Conservation (phyloP, 2,329 filamentous ascomycete species). For the Biscogniauxia sp. region DNA sequence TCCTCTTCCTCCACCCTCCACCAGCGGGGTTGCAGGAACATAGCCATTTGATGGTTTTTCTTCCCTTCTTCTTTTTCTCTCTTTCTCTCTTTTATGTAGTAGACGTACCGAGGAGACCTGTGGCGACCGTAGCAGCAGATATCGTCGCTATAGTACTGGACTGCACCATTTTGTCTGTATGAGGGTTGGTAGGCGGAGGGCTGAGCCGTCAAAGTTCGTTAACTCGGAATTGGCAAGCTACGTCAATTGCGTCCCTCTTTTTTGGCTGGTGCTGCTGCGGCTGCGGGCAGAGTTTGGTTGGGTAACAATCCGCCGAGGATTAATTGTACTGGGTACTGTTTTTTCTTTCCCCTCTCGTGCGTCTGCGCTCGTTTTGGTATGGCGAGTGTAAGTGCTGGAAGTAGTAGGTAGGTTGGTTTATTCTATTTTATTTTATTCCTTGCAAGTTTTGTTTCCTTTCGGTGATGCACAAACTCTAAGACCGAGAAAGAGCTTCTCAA, state of each 20-base stretch:
- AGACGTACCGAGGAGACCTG: slow-evolving; percentile 57
- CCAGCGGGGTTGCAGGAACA: too few relatives aligned
- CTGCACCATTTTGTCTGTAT: slow-evolving; percentile 39
- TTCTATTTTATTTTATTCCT: neutral
- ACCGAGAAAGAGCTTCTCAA: neutral
- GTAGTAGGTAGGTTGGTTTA: neutral
- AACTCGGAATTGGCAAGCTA: neutral
- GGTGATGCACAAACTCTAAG: neutral
- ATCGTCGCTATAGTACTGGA: slow-evolving; percentile 57
- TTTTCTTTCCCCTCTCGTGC: neutral
- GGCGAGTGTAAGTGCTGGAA: neutral
- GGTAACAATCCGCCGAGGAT: neutral
- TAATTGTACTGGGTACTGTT: neutral
- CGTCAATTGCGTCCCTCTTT: neutral
- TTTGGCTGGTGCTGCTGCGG: neutral
- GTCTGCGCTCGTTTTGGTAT: neutral
- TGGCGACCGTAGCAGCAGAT: slow-evolving; percentile 59
- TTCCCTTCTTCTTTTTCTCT: too few relatives aligned
- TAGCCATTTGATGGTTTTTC: too few relatives aligned
- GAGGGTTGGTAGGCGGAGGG: neutral
- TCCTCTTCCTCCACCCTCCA: neutral
- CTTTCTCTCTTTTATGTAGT: neutral
- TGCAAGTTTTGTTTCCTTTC: neutral
- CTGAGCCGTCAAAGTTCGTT: neutral
- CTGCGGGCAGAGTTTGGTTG: neutral